phyloP scores from a whole-genome alignment of 495 filamentous ascomycete genomes.

The Penicillium riverlandense region DNA sequence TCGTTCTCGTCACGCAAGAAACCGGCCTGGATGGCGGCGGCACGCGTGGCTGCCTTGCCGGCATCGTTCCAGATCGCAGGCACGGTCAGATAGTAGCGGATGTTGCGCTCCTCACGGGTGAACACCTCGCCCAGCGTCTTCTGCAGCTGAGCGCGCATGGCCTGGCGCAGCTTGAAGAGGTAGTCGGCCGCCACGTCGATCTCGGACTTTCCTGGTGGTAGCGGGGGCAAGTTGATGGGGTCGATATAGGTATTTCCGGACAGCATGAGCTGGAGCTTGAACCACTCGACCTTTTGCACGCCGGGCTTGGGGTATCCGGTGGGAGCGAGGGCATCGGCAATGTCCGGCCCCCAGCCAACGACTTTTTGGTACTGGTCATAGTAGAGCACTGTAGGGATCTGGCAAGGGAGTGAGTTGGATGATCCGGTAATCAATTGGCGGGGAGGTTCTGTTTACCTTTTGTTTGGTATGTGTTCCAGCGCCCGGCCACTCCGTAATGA shows the following conservation, averaged over 20 bases:
- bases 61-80: slow-evolving; percentile 80
- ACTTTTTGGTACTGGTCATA: slow-evolving; percentile 80
- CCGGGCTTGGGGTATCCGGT: slow-evolving; percentile 74
- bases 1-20: slow-evolving; percentile 73
- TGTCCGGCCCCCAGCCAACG: slow-evolving; percentile 75
- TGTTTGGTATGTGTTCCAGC: slow-evolving; percentile 72
- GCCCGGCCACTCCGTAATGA: slow-evolving; percentile 75
- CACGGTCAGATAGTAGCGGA: slow-evolving; percentile 68
- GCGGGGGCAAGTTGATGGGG: slow-evolving; percentile 70
- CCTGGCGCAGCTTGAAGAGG: slow-evolving; percentile 71
- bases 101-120: slow-evolving; percentile 72
- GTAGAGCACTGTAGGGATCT: slow-evolving; percentile 78
- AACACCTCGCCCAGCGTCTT: slow-evolving; percentile 73
- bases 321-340: slow-evolving; percentile 69
- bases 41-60: slow-evolving; percentile 69
- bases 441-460: slow-evolving; percentile 42
- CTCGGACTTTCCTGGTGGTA: slow-evolving; percentile 71
- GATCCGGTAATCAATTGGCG: background rate
- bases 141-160: slow-evolving; percentile 67
- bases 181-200: slow-evolving; percentile 77
- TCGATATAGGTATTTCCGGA: slow-evolving; percentile 78
- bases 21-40: slow-evolving; percentile 70
- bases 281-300: slow-evolving; percentile 80
- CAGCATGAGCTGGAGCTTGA: slow-evolving; percentile 76
- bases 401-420: background rate